Conservation (phyloP, 2,329 filamentous ascomycete species). For the Lachnellula suecica region DNA sequence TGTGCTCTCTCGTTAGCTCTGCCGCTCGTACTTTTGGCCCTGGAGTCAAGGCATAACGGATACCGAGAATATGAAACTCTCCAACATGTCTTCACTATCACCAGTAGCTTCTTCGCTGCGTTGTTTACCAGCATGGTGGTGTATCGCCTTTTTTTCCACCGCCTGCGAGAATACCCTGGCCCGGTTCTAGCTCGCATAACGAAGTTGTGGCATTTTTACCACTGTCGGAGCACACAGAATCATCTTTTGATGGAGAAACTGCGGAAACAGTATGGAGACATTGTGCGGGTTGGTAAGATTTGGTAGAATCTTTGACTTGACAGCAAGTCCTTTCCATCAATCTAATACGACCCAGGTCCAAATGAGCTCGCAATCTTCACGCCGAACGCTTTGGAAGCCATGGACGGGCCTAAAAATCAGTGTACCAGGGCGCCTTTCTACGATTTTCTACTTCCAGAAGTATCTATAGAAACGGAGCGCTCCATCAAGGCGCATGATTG, state of each 20-base stretch:
- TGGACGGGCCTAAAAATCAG: not conserved
- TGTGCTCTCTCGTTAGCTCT: not conserved
- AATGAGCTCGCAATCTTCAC: constrained; percentile 18
- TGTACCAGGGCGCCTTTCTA: constrained; percentile 9
- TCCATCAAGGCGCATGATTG: constrained; percentile 1
- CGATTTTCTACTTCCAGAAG: constrained; percentile 2
- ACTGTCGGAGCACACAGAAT: not conserved
- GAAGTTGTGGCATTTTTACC: constrained; percentile 5
- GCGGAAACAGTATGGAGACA: constrained; percentile 3
- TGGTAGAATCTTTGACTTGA: not conserved
- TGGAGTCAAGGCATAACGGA: not conserved
- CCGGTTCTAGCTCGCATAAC: constrained; percentile 1
- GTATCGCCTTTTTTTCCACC: constrained; percentile 7
- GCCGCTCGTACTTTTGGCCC: not conserved
- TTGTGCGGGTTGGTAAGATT: constrained; percentile 6
- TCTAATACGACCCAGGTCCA: constrained; percentile 1
- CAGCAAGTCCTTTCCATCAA: not conserved
- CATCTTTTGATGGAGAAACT: constrained; percentile 1
- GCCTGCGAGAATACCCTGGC: constrained; percentile 6
- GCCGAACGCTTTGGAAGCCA: constrained; percentile 39
- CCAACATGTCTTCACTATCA: not conserved
- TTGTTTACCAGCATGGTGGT: constrained; percentile 6
- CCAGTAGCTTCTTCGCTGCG: not conserved
- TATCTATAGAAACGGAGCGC: not conserved
- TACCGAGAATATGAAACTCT: not conserved